These are phyloP conservation scores for Hypomyces rosellus DNA, from an alignment of 2,329 filamentous ascomycete genomes.

Conservation along the genomic window DNA sequence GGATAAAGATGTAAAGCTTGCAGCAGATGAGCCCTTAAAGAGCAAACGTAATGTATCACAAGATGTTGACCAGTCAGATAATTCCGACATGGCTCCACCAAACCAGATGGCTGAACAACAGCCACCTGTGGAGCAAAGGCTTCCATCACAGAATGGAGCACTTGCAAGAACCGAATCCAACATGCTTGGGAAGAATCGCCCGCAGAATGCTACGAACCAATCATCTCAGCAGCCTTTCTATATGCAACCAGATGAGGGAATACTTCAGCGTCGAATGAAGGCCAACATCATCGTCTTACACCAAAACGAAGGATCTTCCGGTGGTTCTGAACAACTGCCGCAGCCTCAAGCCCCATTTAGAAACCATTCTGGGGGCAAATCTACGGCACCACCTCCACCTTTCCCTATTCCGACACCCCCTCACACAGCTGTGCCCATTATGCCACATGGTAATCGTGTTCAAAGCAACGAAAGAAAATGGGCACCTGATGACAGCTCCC, in stretches of 20 bases:
- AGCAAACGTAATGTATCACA: background rate
- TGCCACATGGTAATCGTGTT: background rate
- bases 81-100: background rate
- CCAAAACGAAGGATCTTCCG: background rate
- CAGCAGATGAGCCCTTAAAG: background rate
- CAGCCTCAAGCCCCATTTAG: background rate
- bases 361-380: background rate
- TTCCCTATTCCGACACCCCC: background rate
- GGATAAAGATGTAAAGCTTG: slow-evolving; percentile 1
- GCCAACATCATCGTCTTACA: background rate
- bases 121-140: background rate
- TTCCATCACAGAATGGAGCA: background rate
- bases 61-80: background rate
- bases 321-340: background rate
- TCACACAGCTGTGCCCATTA: background rate
- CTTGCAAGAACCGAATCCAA: background rate
- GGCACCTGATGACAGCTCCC: background rate
- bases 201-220: background rate
- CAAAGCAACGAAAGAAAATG: background rate
- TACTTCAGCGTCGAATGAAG: background rate
- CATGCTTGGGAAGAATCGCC: background rate
- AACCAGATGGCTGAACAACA: background rate
- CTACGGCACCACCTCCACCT: background rate
- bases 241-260: slow-evolving; percentile 7
- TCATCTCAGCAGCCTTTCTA: slow-evolving; percentile 1